Evolutionary conservation across 2,329 filamentous ascomycete species (phyloP).

Genomic region (Pestalotiopsis sp.): DNA sequence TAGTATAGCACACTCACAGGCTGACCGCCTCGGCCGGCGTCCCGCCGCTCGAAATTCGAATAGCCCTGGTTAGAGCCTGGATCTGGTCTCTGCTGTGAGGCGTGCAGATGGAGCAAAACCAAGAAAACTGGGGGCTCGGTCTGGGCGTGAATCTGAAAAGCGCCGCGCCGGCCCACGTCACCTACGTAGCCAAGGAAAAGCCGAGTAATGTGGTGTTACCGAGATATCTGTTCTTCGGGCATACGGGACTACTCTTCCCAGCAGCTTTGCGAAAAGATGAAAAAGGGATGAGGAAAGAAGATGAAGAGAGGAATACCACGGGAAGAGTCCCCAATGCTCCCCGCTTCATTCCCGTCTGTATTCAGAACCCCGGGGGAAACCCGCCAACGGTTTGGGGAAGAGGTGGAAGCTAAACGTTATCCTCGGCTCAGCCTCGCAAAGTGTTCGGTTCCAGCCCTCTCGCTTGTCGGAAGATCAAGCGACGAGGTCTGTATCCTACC

Average conservation of each 20-base stretch:
- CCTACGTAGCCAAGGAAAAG: constrained; percentile 3
- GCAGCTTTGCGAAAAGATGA: background rate
- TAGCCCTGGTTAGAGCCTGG: background rate
- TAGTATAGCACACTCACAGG: background rate
- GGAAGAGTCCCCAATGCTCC: background rate
- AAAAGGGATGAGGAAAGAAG: background rate
- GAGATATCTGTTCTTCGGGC: background rate
- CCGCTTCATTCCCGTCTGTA: constrained; percentile 4
- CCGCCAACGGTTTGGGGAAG: background rate
- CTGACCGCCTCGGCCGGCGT: background rate
- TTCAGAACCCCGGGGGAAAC: background rate
- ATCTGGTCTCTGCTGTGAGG: background rate
- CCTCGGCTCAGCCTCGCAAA: constrained; percentile 12
- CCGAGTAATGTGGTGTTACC: constrained; percentile 2
- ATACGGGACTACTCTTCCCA: constrained; percentile 5
- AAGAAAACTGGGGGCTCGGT: background rate
- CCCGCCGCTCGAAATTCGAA: background rate
- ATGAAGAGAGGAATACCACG: background rate
- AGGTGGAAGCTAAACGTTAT: background rate
- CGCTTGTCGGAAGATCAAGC: constrained; percentile 6
- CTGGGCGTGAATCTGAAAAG: background rate
- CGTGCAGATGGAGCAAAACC: background rate
- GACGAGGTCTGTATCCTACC: background rate
- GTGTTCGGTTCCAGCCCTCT: background rate
- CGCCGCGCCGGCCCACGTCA: constrained; percentile 1